Evolutionary conservation across 164 flowering plant species (phyloP).

Genomic region (Piper betle): DNA sequence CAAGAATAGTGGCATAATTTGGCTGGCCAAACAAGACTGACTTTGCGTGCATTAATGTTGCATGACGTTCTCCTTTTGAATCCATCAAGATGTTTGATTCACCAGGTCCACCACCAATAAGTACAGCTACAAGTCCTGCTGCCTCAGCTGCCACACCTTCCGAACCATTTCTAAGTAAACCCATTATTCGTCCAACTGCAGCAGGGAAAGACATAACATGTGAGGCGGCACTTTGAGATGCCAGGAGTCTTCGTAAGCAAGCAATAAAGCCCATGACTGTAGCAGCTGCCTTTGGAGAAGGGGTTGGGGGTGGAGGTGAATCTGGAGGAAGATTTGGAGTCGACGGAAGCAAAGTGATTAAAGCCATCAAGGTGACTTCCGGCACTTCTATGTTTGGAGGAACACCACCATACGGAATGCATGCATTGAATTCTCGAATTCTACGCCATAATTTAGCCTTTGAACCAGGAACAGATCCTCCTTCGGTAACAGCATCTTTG

Average conservation of each 20-base stretch:
- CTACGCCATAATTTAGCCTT: conserved; percentile 97
- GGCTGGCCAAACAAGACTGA: conserved; percentile 75
- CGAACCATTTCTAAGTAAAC: conserved; percentile 96
- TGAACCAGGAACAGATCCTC: conserved; percentile 94
- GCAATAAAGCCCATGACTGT: conserved; percentile 86
- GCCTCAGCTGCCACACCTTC: conserved; percentile 96
- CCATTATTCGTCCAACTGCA: conserved; percentile 97
- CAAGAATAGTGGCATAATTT: conserved; percentile 56
- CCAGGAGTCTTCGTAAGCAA: conserved; percentile 74
- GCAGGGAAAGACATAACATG: conserved; percentile 99
- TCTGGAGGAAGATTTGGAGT: conserved; percentile 90
- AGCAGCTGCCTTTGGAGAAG: conserved; percentile 99
- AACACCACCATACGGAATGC: conserved; percentile 78
- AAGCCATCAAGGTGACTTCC: conserved; percentile 91
- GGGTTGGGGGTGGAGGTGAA: conserved; percentile 83
- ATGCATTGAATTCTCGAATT: conserved; percentile 96
- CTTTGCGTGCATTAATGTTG: conserved; percentile 89
- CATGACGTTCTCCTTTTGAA: conserved; percentile 93
- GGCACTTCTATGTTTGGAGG: conserved; percentile 84
- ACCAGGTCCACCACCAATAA: conserved; percentile 94
- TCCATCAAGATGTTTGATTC: conserved; percentile 53
- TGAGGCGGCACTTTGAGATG: conserved; percentile 87
- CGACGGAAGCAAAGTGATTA: conserved; percentile 96
- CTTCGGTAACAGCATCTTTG: conserved; percentile 94
- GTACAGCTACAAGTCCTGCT: conserved; percentile 74